Evolutionary conservation across 805 yeast species (phyloP), one percentile per base, ranked within the genome.

Genomic region (Cyberlindnera sargentensis): DNA sequence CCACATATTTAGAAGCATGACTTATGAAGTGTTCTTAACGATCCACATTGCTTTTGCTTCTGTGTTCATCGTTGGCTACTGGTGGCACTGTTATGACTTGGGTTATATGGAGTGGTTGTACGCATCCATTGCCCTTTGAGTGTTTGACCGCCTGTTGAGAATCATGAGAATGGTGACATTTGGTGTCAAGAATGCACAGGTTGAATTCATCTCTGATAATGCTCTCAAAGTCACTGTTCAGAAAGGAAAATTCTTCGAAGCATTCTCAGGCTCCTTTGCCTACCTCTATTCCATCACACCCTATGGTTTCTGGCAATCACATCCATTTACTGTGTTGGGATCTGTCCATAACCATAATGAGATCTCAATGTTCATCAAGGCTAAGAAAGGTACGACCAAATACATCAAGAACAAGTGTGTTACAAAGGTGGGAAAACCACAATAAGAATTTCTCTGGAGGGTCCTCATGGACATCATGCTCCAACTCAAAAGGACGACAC

Each of bases 241-340:
- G 37, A 59, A 63, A 42, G 83, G 87, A 15, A 53, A 56, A 7
- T 56, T 54, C 47, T 75, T 81, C 72, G 65, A 64, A 34, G 64
- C 72, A 23, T 62, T 55, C 44, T 81, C 88, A 3, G 84, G 86
- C 27, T 66, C 73, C n/a, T 77, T 65, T 57, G 77, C 72, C 1
- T 83, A 68, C 53, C 62, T 85, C 33, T 73, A 80, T 61, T 78
- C 82, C 58, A 48, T 80, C 45, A 64, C 74, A 36, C 68, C 73
- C 20, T 56, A 63, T 3, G 62, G 70, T 33, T 78, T 81, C 58
- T 81, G 82, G 80, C 87, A 83, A 58, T 75, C 83, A 5, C 89
- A 84, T 58, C 91, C 91, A 4, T 83, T 85, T 62, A 80, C 90
- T 1, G 60, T 76, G 5, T 64, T 75, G 34, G 70, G 68, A 39